Conservation (phyloP, 2,329 filamentous ascomycete species). For the Phyllosticta ampelicida region DNA sequence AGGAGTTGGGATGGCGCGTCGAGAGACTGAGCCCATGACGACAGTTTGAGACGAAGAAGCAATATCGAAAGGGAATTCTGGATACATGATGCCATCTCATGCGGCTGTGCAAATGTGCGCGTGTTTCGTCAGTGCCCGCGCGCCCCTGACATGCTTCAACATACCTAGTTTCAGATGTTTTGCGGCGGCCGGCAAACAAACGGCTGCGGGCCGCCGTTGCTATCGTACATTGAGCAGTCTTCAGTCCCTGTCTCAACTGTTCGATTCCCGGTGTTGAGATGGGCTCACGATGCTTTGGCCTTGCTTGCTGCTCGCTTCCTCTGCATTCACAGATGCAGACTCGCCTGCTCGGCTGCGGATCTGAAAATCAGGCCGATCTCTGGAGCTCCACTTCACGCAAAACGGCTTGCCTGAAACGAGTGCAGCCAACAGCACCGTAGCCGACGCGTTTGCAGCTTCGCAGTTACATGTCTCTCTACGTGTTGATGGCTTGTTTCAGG, state of each 20-base stretch:
- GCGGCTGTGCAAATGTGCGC: background rate
- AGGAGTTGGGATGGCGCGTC: constrained; percentile 50
- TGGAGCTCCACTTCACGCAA: background rate
- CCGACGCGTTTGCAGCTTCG: background rate
- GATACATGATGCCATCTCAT: background rate
- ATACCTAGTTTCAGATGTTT: background rate
- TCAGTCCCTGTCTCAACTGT: too few relatives aligned
- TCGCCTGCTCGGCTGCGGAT: background rate
- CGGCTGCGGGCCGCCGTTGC: background rate
- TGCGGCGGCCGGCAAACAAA: background rate
- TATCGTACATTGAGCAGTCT: too few relatives aligned
- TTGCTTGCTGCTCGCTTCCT: background rate
- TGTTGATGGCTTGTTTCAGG: background rate
- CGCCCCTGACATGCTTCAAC: background rate
- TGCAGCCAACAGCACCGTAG: background rate
- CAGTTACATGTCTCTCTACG: too few relatives aligned
- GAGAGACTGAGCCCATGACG: constrained; percentile 61
- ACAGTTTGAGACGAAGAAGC: background rate
- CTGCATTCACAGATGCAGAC: background rate
- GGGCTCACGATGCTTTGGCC: background rate
- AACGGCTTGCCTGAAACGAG: background rate
- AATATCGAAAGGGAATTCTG: background rate
- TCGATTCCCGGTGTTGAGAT: background rate
- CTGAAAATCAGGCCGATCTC: background rate
- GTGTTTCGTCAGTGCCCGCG: background rate